Evolutionary conservation across 2,329 filamentous ascomycete species (phyloP), one percentile per base, ranked within the genome.

Genomic region (Alternaria sp.): DNA sequence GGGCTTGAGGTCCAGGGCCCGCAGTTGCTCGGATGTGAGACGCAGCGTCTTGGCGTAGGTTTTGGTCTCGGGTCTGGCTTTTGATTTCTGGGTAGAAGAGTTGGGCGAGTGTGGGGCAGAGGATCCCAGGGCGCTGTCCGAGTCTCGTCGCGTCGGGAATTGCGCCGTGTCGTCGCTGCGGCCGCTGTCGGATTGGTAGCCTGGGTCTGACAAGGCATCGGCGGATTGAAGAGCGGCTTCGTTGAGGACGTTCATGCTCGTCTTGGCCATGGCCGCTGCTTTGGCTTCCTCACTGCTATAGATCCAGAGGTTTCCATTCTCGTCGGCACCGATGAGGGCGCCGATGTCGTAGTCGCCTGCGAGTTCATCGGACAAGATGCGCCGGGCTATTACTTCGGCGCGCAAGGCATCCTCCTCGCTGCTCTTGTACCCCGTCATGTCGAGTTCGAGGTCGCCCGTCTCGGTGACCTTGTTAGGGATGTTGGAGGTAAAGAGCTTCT

Each of bases 221-320:
- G 89, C 87, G 18, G 87, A 86, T 20, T 87, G 81, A 38, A 88
- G 83, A 4, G 80, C 81, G 12, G 80, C 78, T 3, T 84, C 80
- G 51, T 84, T 82, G 65, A 89, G 80, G 4, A 82, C 81, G 27
- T 82, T 82, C 61, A 89, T 75, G 2, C 82, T 80, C 3, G 85
- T 83, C 70, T 85, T 84, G 38, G 90, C 89, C 82, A 90, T 90
- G 32, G 94, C 94, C 7, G 92, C 91, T 71, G 95, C 91, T 75
- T 97, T 98, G 25, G 95, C 93, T 74, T 97, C 94, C 78, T 98
- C 94, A 71, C 94, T 98, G 80, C 93, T 95, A 81, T 99, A 99
- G 68, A 99, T 98, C 94, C 95, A 98, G n/a, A 99, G 85, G 72
- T 99, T 99, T 7, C 95, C 95, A 61, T 95, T 89, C 74, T 97